Evolutionary conservation across 148 eudicot species (phyloP), one percentile per base, ranked within the genome.

Genomic region (Silene uniflora): DNA sequence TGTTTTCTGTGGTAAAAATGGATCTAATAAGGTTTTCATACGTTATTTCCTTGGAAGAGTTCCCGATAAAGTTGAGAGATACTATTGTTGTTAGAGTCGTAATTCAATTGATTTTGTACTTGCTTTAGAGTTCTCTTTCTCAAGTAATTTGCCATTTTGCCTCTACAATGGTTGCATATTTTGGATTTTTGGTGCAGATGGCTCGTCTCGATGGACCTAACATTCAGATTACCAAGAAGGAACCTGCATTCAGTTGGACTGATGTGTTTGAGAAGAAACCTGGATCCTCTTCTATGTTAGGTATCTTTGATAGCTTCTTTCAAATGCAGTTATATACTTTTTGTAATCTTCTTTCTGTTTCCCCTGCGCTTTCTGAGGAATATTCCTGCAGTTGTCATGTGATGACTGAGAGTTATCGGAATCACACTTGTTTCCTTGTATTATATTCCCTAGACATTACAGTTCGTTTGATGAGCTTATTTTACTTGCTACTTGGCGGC

Each of bases 111-210:
- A 39, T 16, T 29, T 29, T 29, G 11, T 5, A 59, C 6, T 29
- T 72, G 75, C 24, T 72, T 72, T 60, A 35, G 3, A 59, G 11
- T 62, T 23, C 69, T 22, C 61, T 25, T 54, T 17, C 62, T 25
- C 39, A 25, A 24, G 25, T 19, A 52, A 52, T 52, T 47, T 49
- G 61, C 22, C 42, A 52, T 24, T 52, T 47, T 49, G 61, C 22
- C 42, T 25, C 14, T 14, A 25, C 58, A 65, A 81, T 29, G 66
- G 25, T 32, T 67, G 29, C 64, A 58, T 58, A 21, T 58, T 35
- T 74, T 5, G n/a, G n/a, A n/a, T n/a, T n/a, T n/a, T n/a, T n/a
- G n/a, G 81, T 32, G n/a, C 88, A 95, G 99, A 92, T 85, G 93
- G 88, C 91, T 27, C 93, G 97, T 76, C 81, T 84, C 72, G 99